Base-by-base conservation (phyloP, 306 rosid species). In the Heteromeles arbutifolia region DNA sequence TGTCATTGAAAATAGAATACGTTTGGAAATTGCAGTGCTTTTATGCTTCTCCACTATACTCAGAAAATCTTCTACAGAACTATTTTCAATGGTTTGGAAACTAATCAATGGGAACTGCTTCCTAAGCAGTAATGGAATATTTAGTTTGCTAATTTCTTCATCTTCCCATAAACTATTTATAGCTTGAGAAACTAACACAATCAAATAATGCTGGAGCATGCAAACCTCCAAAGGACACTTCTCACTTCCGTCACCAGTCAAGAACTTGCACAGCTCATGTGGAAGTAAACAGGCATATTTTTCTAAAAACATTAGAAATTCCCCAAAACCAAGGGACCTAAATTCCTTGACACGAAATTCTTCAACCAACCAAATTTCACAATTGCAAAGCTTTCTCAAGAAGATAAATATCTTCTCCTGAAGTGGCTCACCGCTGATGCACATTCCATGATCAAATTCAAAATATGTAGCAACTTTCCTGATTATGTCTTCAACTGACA, bases 331-430 rank as follows among this genome's bases (percentile, higher is more conserved):
- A 74, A 95, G 95, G 65, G 86, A 82, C 77, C 66, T 85, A 32
- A 95, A 95, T 66, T 87, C 89, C 84, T 83, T 80, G 65, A 85
- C 90, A 72, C 85, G 73, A 85, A 89, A 89, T 78, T 90, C 92
- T 81, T 92, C 90, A 39, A 85, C 84, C 61, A 95, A 82, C 97
- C 97, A 92, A 68, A 26, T 72, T 84, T 88, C 97, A 76, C 97
- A 95, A 54, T 77, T 79, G 69, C 77, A 84, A 71, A 95, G 88
- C 85, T 86, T 88, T 86, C 81, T 87, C 83, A 86, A 76, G 77
- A 86, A 79, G 78, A 71, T 74, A 45, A 87, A 75, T 79, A 79
- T 81, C 57, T 69, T 66, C 79, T 84, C 83, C 65, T 65, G 68
- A 13, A 73, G 67, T 67, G 89, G 72, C 41, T 69, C 75, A 74